These are phyloP conservation scores for Phyllosticta paracitricarpa DNA, from an alignment of 2,329 filamentous ascomycete species.

Conservation along the genomic window DNA sequence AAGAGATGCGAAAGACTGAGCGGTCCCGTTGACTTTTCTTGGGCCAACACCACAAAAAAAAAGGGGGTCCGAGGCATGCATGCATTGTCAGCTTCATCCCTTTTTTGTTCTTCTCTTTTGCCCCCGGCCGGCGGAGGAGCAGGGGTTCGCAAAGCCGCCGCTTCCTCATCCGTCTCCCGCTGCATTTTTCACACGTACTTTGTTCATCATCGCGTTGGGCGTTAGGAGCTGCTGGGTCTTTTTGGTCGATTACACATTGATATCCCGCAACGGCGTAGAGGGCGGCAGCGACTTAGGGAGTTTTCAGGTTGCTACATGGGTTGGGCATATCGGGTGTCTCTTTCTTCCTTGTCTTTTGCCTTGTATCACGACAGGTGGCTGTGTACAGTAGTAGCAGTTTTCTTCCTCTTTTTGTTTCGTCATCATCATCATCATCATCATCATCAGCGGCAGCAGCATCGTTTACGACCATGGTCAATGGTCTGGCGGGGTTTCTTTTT, in stretches of 20 bases:
- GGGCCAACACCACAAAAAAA: not conserved
- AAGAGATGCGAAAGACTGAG: conserved; percentile 5
- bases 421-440: not conserved
- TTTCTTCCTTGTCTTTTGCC: not conserved
- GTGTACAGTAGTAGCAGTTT: not conserved
- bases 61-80: conserved; percentile 1
- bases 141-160: too few species aligned
- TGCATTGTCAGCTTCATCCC: conserved; percentile 1
- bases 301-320: not conserved
- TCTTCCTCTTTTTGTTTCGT: not conserved
- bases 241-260: conserved; percentile 2
- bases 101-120: not conserved
- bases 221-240: not conserved
- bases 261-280: conserved; percentile 10
- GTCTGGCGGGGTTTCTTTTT: not conserved
- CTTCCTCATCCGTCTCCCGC: not conserved
- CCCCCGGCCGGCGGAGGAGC: not conserved
- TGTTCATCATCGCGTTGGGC: not conserved
- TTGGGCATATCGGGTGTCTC: not conserved
- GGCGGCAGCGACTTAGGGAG: not conserved
- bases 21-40: conserved; percentile 2
- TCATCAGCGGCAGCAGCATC: not conserved
- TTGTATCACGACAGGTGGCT: not conserved
- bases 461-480: not conserved
- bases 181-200: not conserved